Evolutionary conservation across 2,329 filamentous ascomycete genomes (phyloP), one percentile per base, ranked within the genome.

Genomic region (Biscogniauxia marginata): DNA sequence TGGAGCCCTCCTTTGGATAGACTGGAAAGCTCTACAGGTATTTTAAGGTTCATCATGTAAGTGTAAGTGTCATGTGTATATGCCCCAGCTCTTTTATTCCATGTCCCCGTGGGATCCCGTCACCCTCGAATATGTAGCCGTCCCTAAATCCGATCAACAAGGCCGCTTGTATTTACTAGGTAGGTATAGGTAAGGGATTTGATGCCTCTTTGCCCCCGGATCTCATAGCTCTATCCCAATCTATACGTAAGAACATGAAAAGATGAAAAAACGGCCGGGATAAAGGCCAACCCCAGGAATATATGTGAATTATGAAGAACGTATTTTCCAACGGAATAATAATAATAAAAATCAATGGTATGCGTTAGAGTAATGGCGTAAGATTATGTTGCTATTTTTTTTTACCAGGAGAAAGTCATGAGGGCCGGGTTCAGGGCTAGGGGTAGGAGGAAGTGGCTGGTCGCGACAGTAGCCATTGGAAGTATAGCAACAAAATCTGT

Each of bases 321-420:
- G n/a, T n/a, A n/a, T n/a, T n/a, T n/a, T n/a, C n/a, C n/a, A n/a
- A n/a, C n/a, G n/a, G n/a, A 13, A 11, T 34, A 39, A 39, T 39
- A 39, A n/a, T 39, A 16, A 39, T 8, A 8, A 39, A 39, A 39
- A 39, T 9, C 13, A 39, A 39, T 11, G 30, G 30, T 39, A 39
- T 39, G 9, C 30, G n/a, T 16, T 39, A n/a, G 30, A n/a, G n/a
- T n/a, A n/a, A n/a, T n/a, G n/a, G n/a, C n/a, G n/a, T n/a, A n/a
- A n/a, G n/a, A n/a, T n/a, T n/a, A n/a, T n/a, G n/a, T n/a, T n/a
- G n/a, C n/a, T n/a, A n/a, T 39, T 16, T 39, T 16, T n/a, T 16
- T 39, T 60, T 83, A 91, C 84, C 86, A 91, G 8, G 87, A 89
- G 71, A 91, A 91, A 0, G 86, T 89, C 87, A 91, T 91, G 65